Evolutionary conservation across 1,284 basidiomycete genomes (phyloP), one percentile per base, ranked within the genome.

Genomic region (Wallemia ichthyophaga): DNA sequence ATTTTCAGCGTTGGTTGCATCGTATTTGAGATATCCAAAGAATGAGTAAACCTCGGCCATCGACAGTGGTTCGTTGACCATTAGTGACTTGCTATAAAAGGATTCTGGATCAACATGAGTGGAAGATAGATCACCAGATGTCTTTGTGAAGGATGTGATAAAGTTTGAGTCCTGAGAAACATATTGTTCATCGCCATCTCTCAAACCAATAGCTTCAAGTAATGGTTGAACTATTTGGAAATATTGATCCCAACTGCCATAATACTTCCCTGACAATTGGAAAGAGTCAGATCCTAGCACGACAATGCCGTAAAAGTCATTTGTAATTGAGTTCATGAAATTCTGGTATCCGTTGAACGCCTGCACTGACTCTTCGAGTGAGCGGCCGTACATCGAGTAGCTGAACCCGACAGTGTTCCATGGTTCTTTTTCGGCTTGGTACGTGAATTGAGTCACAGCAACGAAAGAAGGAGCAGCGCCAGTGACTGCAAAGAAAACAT

Each of bases 301-400:
- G n/a, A 48, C 37, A 21, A 48, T 48, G n/a, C 9, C 37, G 37
- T 48, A 48, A 21, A 48, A 21, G n/a, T 48, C 37, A 21, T 48
- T 48, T 15, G 37, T 5, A 21, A 48, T 21, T 3, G 7, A 5
- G 9, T 48, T 48, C 37, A 56, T 26, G 55, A 56, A 56, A 24
- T 25, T 56, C n/a, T 56, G 55, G 55, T 26, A 56, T 7, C 25
- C 55, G 55, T 56, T 27, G 55, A 56, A 48, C 37, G 37, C 37
- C n/a, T 48, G 37, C 11, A 21, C 37, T 5, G 37, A 48, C n/a
- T 48, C 37, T 21, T 48, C 37, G n/a, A 48, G 37, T 21, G 37
- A 11, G n/a, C 37, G 37, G 5, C 37, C 37, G 37, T 48, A 48
- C 37, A 48, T 48, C 9, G 9, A 5, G n/a, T 48, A 48, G 3